Evolutionary conservation across 768 basidiomycete genomes (phyloP).

Genomic region (Lenzites betulinus): DNA sequence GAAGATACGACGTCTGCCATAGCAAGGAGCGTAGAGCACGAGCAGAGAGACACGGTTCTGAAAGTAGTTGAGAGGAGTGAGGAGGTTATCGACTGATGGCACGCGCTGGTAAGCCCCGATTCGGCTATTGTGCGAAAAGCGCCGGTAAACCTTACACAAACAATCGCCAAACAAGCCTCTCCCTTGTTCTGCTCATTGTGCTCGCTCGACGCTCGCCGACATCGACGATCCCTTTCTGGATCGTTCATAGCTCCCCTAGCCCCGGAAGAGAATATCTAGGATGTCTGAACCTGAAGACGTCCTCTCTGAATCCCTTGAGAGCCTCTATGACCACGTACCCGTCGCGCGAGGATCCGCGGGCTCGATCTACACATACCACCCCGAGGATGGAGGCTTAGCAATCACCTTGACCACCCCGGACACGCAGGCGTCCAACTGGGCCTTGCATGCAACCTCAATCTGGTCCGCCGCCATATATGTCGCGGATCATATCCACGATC

Average conservation of each 20-base stretch:
- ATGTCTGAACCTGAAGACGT: constrained; percentile 61
- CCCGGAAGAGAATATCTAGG: not conserved
- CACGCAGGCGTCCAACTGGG: constrained; percentile 69
- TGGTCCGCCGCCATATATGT: constrained; percentile 72
- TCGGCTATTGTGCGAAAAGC: not conserved
- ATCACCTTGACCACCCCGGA: constrained; percentile 63
- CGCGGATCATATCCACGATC: constrained; percentile 59
- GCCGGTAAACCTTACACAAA: constrained; percentile 4
- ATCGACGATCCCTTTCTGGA: not conserved
- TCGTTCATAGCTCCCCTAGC: not conserved
- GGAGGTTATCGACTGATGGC: constrained; percentile 5
- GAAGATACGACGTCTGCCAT: constrained; percentile 19
- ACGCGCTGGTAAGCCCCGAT: not conserved
- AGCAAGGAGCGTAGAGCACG: not conserved
- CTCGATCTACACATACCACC: constrained; percentile 50
- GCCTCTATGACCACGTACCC: constrained; percentile 62
- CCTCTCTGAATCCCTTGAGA: constrained; percentile 61
- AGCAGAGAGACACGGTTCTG: not conserved
- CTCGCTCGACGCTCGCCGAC: not conserved
- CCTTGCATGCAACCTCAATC: constrained; percentile 74
- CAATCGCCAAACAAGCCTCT: not conserved
- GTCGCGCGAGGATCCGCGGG: constrained; percentile 62
- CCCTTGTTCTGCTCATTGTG: not conserved
- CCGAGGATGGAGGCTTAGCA: not conserved
- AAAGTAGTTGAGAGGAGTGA: not conserved